phyloP scores from a whole-genome alignment of 176 grass and related monocot species.

The Pharus latifolius region DNA sequence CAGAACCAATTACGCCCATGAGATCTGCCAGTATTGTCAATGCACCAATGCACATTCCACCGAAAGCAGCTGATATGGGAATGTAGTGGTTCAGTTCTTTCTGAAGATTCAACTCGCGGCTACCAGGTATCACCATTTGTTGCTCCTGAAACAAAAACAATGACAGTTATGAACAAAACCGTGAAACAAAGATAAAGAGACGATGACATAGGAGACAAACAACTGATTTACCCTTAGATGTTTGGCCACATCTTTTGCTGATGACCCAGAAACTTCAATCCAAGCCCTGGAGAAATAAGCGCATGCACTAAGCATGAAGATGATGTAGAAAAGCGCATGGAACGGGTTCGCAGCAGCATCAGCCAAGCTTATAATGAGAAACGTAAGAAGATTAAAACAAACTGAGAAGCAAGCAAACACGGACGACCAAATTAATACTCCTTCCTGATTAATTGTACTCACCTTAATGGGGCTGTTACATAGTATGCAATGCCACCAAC shows the following conservation, averaged over 20 bases:
- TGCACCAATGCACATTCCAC: conserved; percentile 45
- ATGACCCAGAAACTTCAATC: conserved; percentile 64
- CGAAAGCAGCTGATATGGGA: conserved; percentile 47
- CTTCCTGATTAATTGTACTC: no score
- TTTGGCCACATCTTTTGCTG: conserved; percentile 52
- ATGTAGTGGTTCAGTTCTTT: conserved; percentile 53
- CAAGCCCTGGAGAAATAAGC: conserved; percentile 52
- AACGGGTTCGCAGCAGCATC: conserved; percentile 50
- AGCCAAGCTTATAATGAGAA: conserved; percentile 26
- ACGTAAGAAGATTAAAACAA: not conserved
- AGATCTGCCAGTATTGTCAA: conserved; percentile 45
- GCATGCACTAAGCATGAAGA: conserved; percentile 47
- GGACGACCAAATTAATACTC: not conserved
- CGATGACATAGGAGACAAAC: not conserved
- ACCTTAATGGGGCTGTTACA: conserved; percentile 95
- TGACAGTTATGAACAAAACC: not conserved
- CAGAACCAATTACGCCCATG: conserved; percentile 52
- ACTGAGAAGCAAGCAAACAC: no score
- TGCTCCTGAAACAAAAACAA: conserved; percentile 24
- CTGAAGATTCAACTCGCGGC: conserved; percentile 43
- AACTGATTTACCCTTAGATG: conserved; percentile 25
- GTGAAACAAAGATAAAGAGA: not conserved
- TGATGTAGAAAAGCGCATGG: conserved; percentile 49
- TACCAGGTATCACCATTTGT: conserved; percentile 62
- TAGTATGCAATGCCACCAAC: conserved; percentile 94